phyloP scores from a whole-genome alignment of 2,329 filamentous ascomycete genomes.

The Fusarium sp. region DNA sequence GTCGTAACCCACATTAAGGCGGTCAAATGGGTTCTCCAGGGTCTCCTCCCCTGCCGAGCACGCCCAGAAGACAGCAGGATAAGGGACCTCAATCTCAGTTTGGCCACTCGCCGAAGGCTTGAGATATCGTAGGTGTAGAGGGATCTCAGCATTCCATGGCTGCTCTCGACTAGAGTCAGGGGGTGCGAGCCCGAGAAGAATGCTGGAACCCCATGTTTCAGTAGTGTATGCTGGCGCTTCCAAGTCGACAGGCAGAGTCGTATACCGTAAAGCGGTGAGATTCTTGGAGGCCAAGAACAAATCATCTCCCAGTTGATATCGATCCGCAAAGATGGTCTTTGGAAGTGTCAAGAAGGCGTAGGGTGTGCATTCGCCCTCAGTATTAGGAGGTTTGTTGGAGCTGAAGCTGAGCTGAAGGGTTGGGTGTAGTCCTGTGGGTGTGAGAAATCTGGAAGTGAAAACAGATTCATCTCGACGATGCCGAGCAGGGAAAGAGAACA shows the following conservation, averaged over 20 bases:
- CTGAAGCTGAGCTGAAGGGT: slow-evolving; percentile 79
- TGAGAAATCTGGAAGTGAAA: slow-evolving; percentile 76
- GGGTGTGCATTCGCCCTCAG: slow-evolving; percentile 75
- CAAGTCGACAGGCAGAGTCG: slow-evolving; percentile 85
- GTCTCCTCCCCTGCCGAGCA: slow-evolving; percentile 81
- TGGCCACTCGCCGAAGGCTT: slow-evolving; percentile 71
- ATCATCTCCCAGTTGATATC: slow-evolving; percentile 83
- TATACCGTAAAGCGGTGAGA: slow-evolving; percentile 76
- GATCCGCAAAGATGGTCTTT: slow-evolving; percentile 85
- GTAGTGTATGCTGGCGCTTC: slow-evolving; percentile 91
- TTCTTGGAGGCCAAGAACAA: slow-evolving; percentile 88
- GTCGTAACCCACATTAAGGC: slow-evolving; percentile 88
- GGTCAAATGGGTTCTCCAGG: slow-evolving; percentile 86
- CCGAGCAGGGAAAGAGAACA: slow-evolving; percentile 88
- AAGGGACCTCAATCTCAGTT: slow-evolving; percentile 74
- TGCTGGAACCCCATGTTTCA: slow-evolving; percentile 81
- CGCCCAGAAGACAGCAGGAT: slow-evolving; percentile 92
- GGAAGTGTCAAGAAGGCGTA: slow-evolving; percentile 89
- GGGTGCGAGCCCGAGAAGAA: slow-evolving; percentile 80
- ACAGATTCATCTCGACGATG: slow-evolving; percentile 73
- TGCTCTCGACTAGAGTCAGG: slow-evolving; percentile 59
- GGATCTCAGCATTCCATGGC: slow-evolving; percentile 78
- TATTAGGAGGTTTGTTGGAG: slow-evolving; percentile 64
- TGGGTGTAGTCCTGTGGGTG: slow-evolving; percentile 87
- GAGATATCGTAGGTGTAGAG: slow-evolving; percentile 89